A percentile compares a stretch with the other conserved stretches of the same genome.
Evolutionary conservation across 1,139 yeast species (phyloP).

Genomic region (Blastobotrys elegans): DNA sequence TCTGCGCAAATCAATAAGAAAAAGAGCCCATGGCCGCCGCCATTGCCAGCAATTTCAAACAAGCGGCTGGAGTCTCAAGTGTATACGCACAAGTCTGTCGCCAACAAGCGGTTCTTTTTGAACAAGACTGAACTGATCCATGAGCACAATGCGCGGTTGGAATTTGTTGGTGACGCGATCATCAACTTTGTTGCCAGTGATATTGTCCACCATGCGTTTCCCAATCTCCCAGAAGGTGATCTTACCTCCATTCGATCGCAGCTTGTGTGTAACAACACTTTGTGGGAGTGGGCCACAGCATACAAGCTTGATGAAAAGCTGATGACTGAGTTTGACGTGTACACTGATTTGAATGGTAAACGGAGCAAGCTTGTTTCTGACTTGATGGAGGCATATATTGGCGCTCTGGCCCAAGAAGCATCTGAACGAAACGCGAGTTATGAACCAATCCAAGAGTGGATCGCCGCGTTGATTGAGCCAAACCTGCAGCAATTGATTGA

Average conservation of each 20-base stretch:
- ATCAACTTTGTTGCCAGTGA: constrained; percentile 68
- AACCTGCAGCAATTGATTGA: constrained; percentile 38
- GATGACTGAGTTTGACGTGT: constrained; percentile 35
- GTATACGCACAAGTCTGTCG: constrained; percentile 74
- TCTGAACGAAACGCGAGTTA: constrained; percentile 21
- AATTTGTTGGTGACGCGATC: constrained; percentile 89
- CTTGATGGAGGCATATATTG: constrained; percentile 86
- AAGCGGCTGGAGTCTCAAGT: constrained; percentile 61
- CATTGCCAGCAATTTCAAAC: constrained; percentile 62
- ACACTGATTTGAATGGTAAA: constrained; percentile 22
- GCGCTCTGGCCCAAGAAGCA: constrained; percentile 65
- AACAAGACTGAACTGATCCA: constrained; percentile 54
- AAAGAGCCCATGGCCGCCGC: constrained; percentile 46
- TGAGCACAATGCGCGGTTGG: constrained; percentile 83
- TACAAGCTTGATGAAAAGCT: constrained; percentile 68
- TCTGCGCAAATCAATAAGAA: not conserved
- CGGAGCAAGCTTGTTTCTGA: constrained; percentile 59
- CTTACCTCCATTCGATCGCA: constrained; percentile 66
- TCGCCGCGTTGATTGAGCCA: constrained; percentile 50
- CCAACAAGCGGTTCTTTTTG: constrained; percentile 42
- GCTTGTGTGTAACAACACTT: constrained; percentile 68
- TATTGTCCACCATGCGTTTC: constrained; percentile 60
- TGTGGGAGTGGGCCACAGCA: constrained; percentile 62
- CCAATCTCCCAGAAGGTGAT: constrained; percentile 75
- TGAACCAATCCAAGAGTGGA: constrained; percentile 54